Evolutionary conservation across 1,284 basidiomycete genomes (phyloP).

Genomic region (Tremellales sp.): DNA sequence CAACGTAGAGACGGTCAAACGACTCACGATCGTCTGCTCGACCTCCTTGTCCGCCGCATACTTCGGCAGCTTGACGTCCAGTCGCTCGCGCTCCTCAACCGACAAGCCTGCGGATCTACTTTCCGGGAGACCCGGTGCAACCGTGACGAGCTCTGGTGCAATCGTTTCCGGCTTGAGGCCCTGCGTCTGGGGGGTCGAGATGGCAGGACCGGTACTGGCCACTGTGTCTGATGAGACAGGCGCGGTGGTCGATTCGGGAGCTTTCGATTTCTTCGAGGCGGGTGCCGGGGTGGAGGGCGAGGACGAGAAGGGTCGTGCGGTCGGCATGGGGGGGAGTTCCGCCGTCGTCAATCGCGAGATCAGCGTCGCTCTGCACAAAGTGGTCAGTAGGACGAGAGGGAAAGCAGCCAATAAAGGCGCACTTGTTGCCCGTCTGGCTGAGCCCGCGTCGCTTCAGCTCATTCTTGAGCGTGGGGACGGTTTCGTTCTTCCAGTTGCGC

Average conservation of each 20-base stretch:
- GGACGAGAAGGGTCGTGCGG: slow-evolving; percentile 1
- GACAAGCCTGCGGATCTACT: too few relatives aligned
- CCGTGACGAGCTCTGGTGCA: slow-evolving; percentile 23
- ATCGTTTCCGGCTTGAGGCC: slow-evolving; percentile 22
- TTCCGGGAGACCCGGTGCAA: slow-evolving; percentile 40
- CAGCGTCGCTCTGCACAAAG: slow-evolving; percentile 28
- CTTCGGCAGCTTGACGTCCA: slow-evolving; percentile 26
- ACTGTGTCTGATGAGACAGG: slow-evolving; percentile 13
- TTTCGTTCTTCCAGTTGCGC: slow-evolving; percentile 58
- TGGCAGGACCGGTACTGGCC: slow-evolving; percentile 22
- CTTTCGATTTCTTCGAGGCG: slow-evolving; percentile 4
- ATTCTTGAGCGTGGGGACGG: slow-evolving; percentile 58
- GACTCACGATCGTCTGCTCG: slow-evolving; percentile 40
- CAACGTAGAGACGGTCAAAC: neutral
- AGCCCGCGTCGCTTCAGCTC: slow-evolving; percentile 65
- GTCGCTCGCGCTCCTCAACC: slow-evolving; percentile 13
- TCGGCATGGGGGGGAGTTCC: slow-evolving; percentile 38
- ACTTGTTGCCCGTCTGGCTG: slow-evolving; percentile 56
- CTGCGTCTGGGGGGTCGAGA: slow-evolving; percentile 20
- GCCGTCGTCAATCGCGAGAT: slow-evolving; percentile 34
- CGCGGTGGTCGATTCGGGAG: slow-evolving; percentile 5
- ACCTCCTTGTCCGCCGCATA: slow-evolving; percentile 12
- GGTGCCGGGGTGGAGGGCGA: slow-evolving; percentile 8
- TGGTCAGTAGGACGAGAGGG: neutral
- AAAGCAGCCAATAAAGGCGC: slow-evolving; percentile 12